Conservation (phyloP, 2,329 filamentous ascomycete genomes). For the Niveomyces coronatus region DNA sequence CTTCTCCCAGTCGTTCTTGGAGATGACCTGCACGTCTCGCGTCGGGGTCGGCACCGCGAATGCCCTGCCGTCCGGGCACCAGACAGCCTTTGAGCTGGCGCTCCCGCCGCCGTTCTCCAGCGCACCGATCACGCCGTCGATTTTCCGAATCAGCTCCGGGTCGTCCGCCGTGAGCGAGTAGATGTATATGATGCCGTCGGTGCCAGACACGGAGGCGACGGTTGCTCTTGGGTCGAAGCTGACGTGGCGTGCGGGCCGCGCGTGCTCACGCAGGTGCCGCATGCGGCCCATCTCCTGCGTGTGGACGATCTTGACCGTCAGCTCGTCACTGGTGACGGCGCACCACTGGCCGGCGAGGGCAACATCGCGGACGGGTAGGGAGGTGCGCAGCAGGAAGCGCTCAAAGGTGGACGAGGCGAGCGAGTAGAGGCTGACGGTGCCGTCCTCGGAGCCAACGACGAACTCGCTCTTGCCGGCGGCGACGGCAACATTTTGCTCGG, state of each 20-base stretch:
- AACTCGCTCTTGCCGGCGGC: conserved; percentile 72
- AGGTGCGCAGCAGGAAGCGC: conserved; percentile 69
- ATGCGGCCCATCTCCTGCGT: conserved; percentile 67
- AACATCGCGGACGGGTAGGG: conserved; percentile 80
- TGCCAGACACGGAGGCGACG: conserved; percentile 70
- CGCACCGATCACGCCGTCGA: conserved; percentile 76
- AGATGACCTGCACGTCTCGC: conserved; percentile 75
- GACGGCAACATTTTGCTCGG: conserved; percentile 75
- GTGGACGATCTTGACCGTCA: conserved; percentile 82
- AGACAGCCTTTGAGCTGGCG: conserved; percentile 62
- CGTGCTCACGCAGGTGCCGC: conserved; percentile 72
- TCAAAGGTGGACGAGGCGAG: conserved; percentile 65
- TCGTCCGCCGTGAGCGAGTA: conserved; percentile 73
- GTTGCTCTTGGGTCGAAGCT: conserved; percentile 75
- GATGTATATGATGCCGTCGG: conserved; percentile 80
- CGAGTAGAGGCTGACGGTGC: conserved; percentile 91
- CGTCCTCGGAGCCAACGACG: conserved; percentile 84
- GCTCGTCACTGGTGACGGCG: conserved; percentile 92
- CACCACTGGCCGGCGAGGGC: conserved; percentile 77
- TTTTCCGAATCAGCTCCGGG: conserved; percentile 69
- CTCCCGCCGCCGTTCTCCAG: conserved; percentile 67
- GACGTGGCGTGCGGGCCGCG: conserved; percentile 81
- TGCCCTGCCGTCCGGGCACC: conserved; percentile 91
- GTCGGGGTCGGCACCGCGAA: conserved; percentile 79
- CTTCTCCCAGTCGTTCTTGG: conserved; percentile 80